These are phyloP conservation scores for Fusarium torreyae DNA, from an alignment of 2,329 filamentous ascomycete genomes.

Conservation along the genomic window DNA sequence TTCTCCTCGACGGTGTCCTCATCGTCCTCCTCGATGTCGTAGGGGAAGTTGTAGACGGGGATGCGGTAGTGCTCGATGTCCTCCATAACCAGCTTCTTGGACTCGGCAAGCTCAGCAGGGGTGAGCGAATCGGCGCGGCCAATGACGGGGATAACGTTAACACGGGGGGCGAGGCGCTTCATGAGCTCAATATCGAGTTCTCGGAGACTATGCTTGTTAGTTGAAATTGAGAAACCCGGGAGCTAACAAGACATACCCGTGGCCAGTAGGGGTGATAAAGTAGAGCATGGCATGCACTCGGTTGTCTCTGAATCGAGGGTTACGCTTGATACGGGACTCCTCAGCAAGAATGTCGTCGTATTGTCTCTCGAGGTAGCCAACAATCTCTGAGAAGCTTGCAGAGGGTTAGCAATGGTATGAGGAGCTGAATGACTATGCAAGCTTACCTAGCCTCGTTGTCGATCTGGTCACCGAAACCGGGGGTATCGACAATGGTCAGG, in stretches of 20 bases:
- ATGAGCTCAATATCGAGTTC: conserved; percentile 99
- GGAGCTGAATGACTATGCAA: background rate
- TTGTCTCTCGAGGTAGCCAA: conserved; percentile 98
- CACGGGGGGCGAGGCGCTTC: conserved; percentile 97
- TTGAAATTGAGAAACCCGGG: background rate
- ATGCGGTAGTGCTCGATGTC: conserved; percentile 99
- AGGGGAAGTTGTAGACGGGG: conserved; percentile 99
- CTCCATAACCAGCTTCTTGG: conserved; percentile 99
- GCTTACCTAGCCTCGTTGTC: conserved; percentile 96
- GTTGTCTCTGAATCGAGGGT: conserved; percentile 99
- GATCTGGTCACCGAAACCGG: conserved; percentile 98
- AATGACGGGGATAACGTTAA: conserved; percentile 99
- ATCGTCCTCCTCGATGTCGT: conserved; percentile 99
- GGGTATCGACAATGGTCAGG: conserved; percentile 97
- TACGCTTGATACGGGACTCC: conserved; percentile 99
- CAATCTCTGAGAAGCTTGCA: conserved; percentile 92
- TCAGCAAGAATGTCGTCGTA: conserved; percentile 99
- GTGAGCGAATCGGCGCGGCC: conserved; percentile 98
- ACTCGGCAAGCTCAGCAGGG: conserved; percentile 95
- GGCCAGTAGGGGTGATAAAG: conserved; percentile 98
- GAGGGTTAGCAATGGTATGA: conserved; percentile 23
- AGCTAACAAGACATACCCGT: conserved; percentile 73
- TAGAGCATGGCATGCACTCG: conserved; percentile 98
- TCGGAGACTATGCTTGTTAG: conserved; percentile 77
- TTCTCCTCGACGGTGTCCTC: conserved; percentile 99